These are phyloP conservation scores for Diaporthe sp. DNA, from an alignment of 2,329 filamentous ascomycete species.

Conservation along the genomic window DNA sequence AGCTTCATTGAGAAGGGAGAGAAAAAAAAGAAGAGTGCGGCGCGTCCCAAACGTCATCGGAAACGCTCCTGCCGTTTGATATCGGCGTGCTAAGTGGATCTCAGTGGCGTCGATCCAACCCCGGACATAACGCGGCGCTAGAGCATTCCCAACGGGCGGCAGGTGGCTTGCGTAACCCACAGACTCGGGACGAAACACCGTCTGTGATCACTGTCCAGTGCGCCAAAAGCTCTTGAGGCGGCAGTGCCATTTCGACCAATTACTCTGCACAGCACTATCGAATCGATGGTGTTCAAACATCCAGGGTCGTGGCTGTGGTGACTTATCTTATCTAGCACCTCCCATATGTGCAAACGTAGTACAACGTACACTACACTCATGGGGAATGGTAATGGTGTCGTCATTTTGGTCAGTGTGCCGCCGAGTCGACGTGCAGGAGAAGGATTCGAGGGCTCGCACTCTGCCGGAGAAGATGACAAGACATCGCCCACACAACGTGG, in stretches of 20 bases:
- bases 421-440: neutral
- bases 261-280: neutral
- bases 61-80: neutral
- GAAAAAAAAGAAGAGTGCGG: neutral
- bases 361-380: neutral
- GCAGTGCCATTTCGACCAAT: neutral
- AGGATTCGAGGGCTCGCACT: neutral
- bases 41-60: neutral
- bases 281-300: too few species aligned
- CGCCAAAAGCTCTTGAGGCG: neutral
- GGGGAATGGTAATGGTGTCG: neutral
- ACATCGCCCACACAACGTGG: neutral
- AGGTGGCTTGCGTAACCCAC: conserved; percentile 7
- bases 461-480: neutral
- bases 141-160: neutral
- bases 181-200: conserved; percentile 18
- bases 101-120: conserved; percentile 6
- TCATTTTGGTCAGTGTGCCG: neutral
- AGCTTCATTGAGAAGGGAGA: neutral
- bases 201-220: neutral
- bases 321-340: neutral
- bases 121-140: conserved; percentile 25
- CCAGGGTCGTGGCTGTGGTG: neutral
- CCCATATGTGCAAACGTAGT: too few species aligned
- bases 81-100: neutral